phyloP scores from a whole-genome alignment of 1,139 yeast species.

The Candida glucosophila region DNA sequence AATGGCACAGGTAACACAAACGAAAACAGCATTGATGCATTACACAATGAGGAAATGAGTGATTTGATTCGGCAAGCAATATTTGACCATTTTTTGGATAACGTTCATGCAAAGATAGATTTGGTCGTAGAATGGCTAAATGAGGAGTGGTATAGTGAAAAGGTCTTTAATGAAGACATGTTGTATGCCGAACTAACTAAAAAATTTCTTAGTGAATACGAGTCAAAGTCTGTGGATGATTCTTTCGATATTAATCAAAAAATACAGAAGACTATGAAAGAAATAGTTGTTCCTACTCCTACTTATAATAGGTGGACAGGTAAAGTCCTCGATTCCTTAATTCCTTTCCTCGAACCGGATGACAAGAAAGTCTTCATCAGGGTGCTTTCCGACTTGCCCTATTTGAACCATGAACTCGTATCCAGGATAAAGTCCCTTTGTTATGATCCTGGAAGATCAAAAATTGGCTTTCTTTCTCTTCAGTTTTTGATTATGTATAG shows the following conservation, averaged over 20 bases:
- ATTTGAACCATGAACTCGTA: conserved; percentile 52
- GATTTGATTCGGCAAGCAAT: conserved; percentile 61
- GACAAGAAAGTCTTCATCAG: conserved; percentile 79
- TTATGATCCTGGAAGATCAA: conserved; percentile 74
- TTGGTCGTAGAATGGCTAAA: conserved; percentile 87
- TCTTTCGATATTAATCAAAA: conserved; percentile 4
- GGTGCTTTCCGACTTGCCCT: conserved; percentile 79
- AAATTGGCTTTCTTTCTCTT: conserved; percentile 72
- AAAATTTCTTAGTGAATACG: conserved; percentile 8
- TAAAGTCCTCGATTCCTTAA: conserved; percentile 65
- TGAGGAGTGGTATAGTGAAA: conserved; percentile 88
- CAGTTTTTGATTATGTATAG: conserved; percentile 82
- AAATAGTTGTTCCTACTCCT: conserved; percentile 27
- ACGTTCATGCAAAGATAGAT: conserved; percentile 66
- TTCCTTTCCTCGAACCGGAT: conserved; percentile 73
- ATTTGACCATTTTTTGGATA: conserved; percentile 64
- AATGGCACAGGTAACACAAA: conserved; percentile 6
- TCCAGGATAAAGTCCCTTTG: conserved; percentile 65
- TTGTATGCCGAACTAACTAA: conserved; percentile 9
- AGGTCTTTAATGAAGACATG: conserved; percentile 30
- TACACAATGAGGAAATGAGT: conserved; percentile 33
- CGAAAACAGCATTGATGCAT: conserved; percentile 11
- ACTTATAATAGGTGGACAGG: conserved; percentile 62
- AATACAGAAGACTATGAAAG: conserved; percentile 6
- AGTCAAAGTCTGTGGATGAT: conserved; percentile 4